Evolutionary conservation across 495 filamentous ascomycete genomes (phyloP), one percentile per base, ranked within the genome.

Genomic region (Pseudoneurospora amorphoporcata): DNA sequence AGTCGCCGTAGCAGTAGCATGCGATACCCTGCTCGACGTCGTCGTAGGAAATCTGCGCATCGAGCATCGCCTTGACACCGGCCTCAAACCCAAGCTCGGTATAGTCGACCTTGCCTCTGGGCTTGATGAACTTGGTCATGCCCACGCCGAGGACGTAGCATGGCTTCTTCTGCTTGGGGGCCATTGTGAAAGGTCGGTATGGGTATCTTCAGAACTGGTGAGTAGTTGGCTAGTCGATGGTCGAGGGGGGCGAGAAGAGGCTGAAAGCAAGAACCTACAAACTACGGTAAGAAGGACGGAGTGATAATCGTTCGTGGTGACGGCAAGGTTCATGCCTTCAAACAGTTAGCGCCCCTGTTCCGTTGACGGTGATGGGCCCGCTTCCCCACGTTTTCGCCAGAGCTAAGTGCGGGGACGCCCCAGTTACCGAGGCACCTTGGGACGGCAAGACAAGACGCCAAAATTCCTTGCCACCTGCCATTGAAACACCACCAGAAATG

Each of bases 121-220:
- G 95, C 86, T 98, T 99, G 87, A 97, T 93, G 87, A 99, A 99
- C 82, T 96, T 96, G 83, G 95, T 99, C 90, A 98, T 94, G 81
- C 95, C 95, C 75, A 98, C 95, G 83, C 95, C 95, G 41, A 98
- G 89, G 79, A 98, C 92, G 85, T 97, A 98, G 76, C 80, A 80
- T 7, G 84, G 83, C 72, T 82, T 76, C 72, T 83, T 82, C 43
- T 82, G 77, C 71, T 83, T 84, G 77, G 81, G 81, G 38, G 82
- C 81, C 84, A 86, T 86, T 38, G 74, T 79, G 7, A 35, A 65
- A 35, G 14, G 14, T 35, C 38, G 61, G 43, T 71, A 71, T 70
- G 68, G 23, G 68, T 68, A 38, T 68, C 17, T 71, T 65, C 7
- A 29, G 14, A 37, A 37, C 53, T 65, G 32, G 29, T 2, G 32